A percentile compares a stretch with the other conserved stretches of the same genome.
Conservation (phyloP, 495 filamentous ascomycete species). For the Aspergillus diversus region DNA sequence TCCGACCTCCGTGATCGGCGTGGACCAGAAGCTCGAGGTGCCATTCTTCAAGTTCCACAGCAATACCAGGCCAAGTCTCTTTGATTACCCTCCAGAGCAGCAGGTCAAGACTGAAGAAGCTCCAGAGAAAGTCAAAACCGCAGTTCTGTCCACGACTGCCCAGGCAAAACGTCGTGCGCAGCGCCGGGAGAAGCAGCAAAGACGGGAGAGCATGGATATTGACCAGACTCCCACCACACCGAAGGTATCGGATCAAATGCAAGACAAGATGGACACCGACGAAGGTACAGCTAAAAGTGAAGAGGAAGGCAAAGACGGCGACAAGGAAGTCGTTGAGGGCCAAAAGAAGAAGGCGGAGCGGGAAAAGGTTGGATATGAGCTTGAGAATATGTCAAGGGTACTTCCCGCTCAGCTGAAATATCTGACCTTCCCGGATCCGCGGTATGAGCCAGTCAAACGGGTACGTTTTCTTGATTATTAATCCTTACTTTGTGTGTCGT, state of each 20-base stretch:
- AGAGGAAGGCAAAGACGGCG: slow-evolving; percentile 66
- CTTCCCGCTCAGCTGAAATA: slow-evolving; percentile 93
- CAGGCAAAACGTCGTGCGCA: slow-evolving; percentile 92
- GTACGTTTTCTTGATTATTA: slow-evolving; percentile 50
- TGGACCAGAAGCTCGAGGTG: slow-evolving; percentile 91
- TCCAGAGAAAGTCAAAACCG: slow-evolving; percentile 91
- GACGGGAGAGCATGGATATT: slow-evolving; percentile 83
- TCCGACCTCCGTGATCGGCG: slow-evolving; percentile 90
- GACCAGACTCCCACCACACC: slow-evolving; percentile 77
- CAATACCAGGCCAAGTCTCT: slow-evolving; percentile 90
- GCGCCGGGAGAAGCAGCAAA: slow-evolving; percentile 71
- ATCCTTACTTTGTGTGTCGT: background rate
- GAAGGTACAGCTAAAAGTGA: slow-evolving; percentile 64
- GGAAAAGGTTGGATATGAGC: slow-evolving; percentile 93
- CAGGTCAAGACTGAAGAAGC: slow-evolving; percentile 93
- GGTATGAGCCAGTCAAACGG: slow-evolving; percentile 96
- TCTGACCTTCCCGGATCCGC: slow-evolving; percentile 81
- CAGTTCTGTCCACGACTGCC: slow-evolving; percentile 93
- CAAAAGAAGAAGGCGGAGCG: slow-evolving; percentile 88
- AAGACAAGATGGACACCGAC: slow-evolving; percentile 91
- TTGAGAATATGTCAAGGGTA: slow-evolving; percentile 96
- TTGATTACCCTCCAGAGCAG: slow-evolving; percentile 96
- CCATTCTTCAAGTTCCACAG: slow-evolving; percentile 97
- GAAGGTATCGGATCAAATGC: slow-evolving; percentile 64
- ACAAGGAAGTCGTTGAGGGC: slow-evolving; percentile 60